phyloP scores from a whole-genome alignment of 306 rosid species.

The Sphenostylis stenocarpa region DNA sequence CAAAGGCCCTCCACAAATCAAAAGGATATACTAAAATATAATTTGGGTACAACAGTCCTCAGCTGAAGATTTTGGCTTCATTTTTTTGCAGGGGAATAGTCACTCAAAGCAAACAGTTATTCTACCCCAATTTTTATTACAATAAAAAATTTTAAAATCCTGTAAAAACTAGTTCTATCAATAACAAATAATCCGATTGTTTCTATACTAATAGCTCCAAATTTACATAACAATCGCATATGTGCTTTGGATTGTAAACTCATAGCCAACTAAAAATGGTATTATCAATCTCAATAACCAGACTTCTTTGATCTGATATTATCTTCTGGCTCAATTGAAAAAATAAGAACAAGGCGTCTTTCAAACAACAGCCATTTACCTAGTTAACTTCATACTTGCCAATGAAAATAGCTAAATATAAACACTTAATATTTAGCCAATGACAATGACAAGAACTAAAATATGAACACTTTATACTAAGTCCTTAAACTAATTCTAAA shows the following conservation, averaged over 20 bases:
- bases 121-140: background rate
- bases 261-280: background rate
- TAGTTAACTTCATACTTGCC: background rate
- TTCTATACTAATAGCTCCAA: background rate
- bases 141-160: background rate
- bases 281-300: background rate
- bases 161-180: background rate
- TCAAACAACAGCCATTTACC: background rate
- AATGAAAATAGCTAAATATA: background rate
- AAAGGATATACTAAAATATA: background rate
- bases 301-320: background rate
- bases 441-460: no score
- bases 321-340: background rate
- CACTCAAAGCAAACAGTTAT: background rate
- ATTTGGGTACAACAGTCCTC: background rate
- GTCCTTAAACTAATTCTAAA: background rate
- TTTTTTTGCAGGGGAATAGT: background rate
- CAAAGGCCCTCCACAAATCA: background rate
- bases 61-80: background rate
- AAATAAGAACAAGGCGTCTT: background rate
- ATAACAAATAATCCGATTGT: constrained; percentile 6
- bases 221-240: background rate
- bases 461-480: background rate
- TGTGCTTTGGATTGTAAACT: background rate
- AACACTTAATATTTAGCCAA: background rate